These are phyloP conservation scores for Stephania yunnanensis DNA, from an alignment of 164 flowering plant genomes.

Conservation along the genomic window DNA sequence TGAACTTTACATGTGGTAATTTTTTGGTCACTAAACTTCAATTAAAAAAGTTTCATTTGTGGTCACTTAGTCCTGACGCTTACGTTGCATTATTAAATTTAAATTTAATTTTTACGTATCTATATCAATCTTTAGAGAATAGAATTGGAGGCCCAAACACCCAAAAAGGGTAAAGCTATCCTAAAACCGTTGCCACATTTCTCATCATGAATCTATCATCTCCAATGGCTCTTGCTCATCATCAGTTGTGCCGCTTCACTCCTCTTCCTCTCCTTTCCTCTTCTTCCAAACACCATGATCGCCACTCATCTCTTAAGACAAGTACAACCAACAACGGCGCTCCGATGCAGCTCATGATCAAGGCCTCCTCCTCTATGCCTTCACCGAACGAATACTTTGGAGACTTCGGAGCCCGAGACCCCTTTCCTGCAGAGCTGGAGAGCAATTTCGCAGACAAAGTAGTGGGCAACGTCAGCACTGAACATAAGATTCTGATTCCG, in stretches of 20 bases:
- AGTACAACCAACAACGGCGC: background rate
- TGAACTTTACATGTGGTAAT: too few species aligned
- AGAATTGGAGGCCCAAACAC: too few species aligned
- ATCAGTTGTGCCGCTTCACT: slow-evolving; percentile 8
- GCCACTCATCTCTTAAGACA: background rate
- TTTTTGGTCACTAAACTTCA: too few species aligned
- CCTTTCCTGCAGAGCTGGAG: slow-evolving; percentile 73
- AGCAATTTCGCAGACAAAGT: slow-evolving; percentile 71
- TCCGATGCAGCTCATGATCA: too few species aligned
- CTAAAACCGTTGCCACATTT: too few species aligned
- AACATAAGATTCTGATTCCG: slow-evolving; percentile 81
- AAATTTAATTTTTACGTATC: too few species aligned
- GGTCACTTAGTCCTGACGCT: too few species aligned
- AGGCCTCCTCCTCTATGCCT: background rate
- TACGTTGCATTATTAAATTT: too few species aligned
- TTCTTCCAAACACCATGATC: background rate
- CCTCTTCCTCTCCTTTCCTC: slow-evolving; percentile 5
- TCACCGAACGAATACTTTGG: slow-evolving; percentile 38
- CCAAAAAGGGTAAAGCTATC: too few species aligned
- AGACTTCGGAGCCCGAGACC: slow-evolving; percentile 92
- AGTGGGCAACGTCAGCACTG: slow-evolving; percentile 47
- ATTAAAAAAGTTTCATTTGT: too few species aligned
- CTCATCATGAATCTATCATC: background rate
- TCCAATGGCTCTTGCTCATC: slow-evolving; percentile 14
- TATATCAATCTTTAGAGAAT: too few species aligned